A percentile compares a stretch with the other conserved stretches of the same genome.
These are phyloP conservation scores for Fragilaria radians DNA, from an alignment of 108 stramenopile species.

Conservation along the genomic window DNA sequence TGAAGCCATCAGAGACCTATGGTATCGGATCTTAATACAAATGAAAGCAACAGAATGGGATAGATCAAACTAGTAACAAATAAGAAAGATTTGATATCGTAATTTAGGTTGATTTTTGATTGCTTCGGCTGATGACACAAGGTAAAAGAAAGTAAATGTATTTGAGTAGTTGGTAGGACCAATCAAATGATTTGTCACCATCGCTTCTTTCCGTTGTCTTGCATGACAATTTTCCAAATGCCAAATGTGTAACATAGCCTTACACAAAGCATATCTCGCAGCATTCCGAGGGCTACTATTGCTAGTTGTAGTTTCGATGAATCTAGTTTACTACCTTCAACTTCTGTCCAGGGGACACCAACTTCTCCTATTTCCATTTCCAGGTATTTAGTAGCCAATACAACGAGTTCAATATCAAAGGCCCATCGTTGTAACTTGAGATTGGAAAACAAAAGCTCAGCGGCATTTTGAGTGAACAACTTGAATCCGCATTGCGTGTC, in stretches of 20 bases:
- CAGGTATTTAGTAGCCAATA: slow-evolving; percentile 35
- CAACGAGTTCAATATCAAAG: slow-evolving; percentile 78
- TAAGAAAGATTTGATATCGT: too few species aligned
- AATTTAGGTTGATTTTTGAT: too few species aligned
- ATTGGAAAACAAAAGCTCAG: slow-evolving; percentile 37
- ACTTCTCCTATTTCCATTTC: slow-evolving; percentile 53
- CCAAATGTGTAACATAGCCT: slow-evolving; percentile 63
- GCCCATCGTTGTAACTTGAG: slow-evolving; percentile 77
- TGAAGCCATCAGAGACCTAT: too few species aligned
- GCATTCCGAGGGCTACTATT: slow-evolving; percentile 59
- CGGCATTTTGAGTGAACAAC: slow-evolving; percentile 48
- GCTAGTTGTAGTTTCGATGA: slow-evolving; percentile 46
- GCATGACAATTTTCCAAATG: slow-evolving; percentile 65
- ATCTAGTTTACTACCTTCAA: slow-evolving; percentile 77
- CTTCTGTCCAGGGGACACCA: slow-evolving; percentile 73
- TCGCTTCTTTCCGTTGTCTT: too few species aligned
- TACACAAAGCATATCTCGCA: slow-evolving; percentile 85
- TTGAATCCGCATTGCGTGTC: slow-evolving; percentile 89
- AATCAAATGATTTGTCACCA: too few species aligned
- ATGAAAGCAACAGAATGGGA: too few species aligned
- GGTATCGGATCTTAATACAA: too few species aligned
- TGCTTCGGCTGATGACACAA: too few species aligned
- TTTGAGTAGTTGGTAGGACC: too few species aligned
- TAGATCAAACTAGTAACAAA: too few species aligned
- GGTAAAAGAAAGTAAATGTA: too few species aligned